A percentile compares a stretch with the other conserved stretches of the same genome.
These are phyloP conservation scores for Termitomyces heimii DNA, from an alignment of 768 basidiomycete species.

Conservation along the genomic window DNA sequence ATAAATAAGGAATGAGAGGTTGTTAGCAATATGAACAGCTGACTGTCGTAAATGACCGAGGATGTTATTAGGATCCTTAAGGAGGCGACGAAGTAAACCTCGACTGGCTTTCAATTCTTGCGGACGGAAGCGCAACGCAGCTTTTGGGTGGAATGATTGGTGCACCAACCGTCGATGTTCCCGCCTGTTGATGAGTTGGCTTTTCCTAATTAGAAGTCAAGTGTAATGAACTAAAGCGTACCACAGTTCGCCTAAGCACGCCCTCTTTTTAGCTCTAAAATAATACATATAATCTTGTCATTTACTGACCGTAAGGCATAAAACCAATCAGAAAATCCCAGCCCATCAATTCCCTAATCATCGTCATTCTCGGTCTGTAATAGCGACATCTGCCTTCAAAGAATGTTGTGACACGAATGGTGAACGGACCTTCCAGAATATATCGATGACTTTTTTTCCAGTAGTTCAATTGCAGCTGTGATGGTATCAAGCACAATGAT, in stretches of 20 bases:
- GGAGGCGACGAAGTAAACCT: slow-evolving; percentile 20
- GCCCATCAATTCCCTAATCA: not conserved
- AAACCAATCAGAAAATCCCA: not conserved
- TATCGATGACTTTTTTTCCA: not conserved
- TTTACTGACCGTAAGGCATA: not conserved
- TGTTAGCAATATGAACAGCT: not conserved
- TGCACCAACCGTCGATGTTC: slow-evolving; percentile 26
- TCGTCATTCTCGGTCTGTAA: not conserved
- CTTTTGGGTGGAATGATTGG: slow-evolving; percentile 24
- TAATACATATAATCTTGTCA: not conserved
- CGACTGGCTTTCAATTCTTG: slow-evolving; percentile 22
- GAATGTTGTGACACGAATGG: not conserved
- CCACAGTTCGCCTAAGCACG: not conserved
- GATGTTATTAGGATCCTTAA: slow-evolving; percentile 10
- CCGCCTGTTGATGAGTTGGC: slow-evolving; percentile 11
- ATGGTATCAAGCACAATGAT: not conserved
- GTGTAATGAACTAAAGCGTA: not conserved
- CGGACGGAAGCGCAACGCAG: slow-evolving; percentile 19
- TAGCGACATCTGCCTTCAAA: too few species aligned
- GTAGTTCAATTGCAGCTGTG: not conserved
- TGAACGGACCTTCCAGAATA: not conserved
- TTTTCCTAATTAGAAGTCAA: not conserved
- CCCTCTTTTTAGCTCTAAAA: not conserved
- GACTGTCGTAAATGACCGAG: slow-evolving; percentile 20
- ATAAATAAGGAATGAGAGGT: not conserved